Conservation (phyloP, 2,329 filamentous ascomycete genomes). For the Conoideocrella luteorostrata region DNA sequence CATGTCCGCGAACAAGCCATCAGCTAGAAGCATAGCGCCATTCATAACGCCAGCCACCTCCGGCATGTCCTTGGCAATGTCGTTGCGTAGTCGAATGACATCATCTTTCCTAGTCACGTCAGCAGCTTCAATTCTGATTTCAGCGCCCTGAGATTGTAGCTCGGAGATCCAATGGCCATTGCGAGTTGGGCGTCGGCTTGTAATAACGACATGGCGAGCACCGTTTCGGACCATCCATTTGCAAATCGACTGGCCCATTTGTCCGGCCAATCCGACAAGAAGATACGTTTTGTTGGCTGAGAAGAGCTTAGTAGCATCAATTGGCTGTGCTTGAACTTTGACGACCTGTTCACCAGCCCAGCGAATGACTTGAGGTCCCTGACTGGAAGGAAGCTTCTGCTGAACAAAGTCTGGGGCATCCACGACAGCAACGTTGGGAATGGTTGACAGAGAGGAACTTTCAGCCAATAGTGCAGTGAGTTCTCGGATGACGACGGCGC, state of each 20-base stretch:
- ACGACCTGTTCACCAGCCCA: not conserved
- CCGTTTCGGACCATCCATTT: slow-evolving; percentile 29
- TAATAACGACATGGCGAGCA: not conserved
- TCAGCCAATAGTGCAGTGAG: too few relatives aligned
- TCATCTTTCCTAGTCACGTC: not conserved
- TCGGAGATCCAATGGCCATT: not conserved
- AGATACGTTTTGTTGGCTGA: slow-evolving; percentile 16
- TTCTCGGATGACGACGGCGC: too few relatives aligned
- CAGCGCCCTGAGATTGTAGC: not conserved
- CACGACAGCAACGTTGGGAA: too few relatives aligned
- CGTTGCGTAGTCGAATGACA: not conserved
- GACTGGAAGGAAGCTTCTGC: too few relatives aligned
- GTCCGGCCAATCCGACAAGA: slow-evolving; percentile 24
- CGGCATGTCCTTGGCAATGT: slow-evolving; percentile 25
- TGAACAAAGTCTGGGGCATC: too few relatives aligned
- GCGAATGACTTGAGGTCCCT: not conserved
- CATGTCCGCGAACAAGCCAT: slow-evolving; percentile 25
- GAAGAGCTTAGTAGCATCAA: slow-evolving; percentile 12
- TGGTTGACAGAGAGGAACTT: too few relatives aligned
- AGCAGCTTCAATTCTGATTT: not conserved
- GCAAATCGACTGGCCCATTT: slow-evolving; percentile 27
- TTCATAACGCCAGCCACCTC: slow-evolving; percentile 30
- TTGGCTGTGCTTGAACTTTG: slow-evolving; percentile 9
- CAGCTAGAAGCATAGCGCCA: slow-evolving; percentile 27
- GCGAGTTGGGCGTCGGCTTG: not conserved